Evolutionary conservation across 164 flowering plant genomes (phyloP).

Genomic region (Kingdonia uniflora): DNA sequence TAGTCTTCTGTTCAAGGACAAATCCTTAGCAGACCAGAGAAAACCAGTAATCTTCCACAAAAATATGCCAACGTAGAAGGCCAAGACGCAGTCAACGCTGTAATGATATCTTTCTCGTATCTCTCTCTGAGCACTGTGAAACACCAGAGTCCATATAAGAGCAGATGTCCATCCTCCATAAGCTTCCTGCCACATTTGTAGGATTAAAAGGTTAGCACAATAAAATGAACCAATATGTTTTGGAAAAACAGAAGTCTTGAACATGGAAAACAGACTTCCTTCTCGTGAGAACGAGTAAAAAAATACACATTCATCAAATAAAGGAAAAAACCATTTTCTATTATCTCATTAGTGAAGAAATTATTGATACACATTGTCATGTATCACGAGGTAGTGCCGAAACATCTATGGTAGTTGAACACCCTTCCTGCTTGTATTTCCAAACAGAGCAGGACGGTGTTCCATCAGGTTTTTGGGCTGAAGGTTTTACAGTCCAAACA

Average conservation of each 20-base stretch:
- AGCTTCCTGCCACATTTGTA: slow-evolving; percentile 64
- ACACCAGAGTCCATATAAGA: slow-evolving; percentile 71
- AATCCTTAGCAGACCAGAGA: slow-evolving; percentile 58
- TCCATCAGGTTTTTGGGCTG: too few species aligned
- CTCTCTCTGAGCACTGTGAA: slow-evolving; percentile 93
- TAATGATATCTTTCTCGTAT: slow-evolving; percentile 87
- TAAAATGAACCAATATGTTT: neutral
- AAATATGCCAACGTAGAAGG: slow-evolving; percentile 83
- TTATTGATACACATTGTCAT: too few species aligned
- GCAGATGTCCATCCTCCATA: slow-evolving; percentile 88
- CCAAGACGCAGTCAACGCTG: slow-evolving; percentile 76
- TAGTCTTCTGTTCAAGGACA: slow-evolving; percentile 27
- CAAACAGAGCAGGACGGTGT: too few species aligned
- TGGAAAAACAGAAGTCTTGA: slow-evolving; percentile 8
- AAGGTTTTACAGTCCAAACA: too few species aligned
- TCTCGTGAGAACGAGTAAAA: too few species aligned
- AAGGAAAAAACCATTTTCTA: too few species aligned
- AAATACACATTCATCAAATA: too few species aligned
- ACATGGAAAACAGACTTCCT: slow-evolving; percentile 19
- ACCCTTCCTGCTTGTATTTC: too few species aligned
- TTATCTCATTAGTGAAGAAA: too few species aligned
- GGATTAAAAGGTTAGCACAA: neutral
- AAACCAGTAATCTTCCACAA: slow-evolving; percentile 88
- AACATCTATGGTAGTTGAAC: too few species aligned
- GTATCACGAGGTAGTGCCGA: too few species aligned